Base-by-base conservation (phyloP, 441 rosid species). In the Arabidopsis lyrata region DNA sequence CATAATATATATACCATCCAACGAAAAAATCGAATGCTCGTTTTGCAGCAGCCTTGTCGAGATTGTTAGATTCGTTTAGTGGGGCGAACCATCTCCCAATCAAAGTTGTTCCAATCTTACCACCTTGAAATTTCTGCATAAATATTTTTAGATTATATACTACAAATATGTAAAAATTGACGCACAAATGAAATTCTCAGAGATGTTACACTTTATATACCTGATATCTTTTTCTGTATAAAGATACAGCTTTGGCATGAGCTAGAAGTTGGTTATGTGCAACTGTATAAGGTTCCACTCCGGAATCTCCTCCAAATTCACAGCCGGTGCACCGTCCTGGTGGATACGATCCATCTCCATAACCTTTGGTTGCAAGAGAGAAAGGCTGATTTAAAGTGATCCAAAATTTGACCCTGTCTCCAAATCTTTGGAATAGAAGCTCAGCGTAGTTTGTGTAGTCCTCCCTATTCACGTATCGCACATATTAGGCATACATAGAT, bases 321-420 rank as follows among this genome's bases (percentile, higher is more conserved):
- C 60, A 55, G 13, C 1, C 13, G n/a, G 60, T 55, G 22, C 11
- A 34, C 3, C 42, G 42, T 1, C 42, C 62, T 1, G 62, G 62
- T 8, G 62, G 42, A 16, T 57, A 57, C 1, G 42, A 57, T 15
- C 62, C 62, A 34, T 57, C 42, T 57, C 62, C 62, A 10, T 34
- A 34, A 34, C 42, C 62, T 57, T 57, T 57, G n/a, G 62, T 34
- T n/a, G 61, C 42, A 3, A 32, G 4, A 38, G 41, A 38, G 49
- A 5, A 44, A 6, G 64, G 32, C 8, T 60, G 65, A 8, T 60
- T 60, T 39, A 60, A 38, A 39, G 49, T 60, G 4, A 60, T 60
- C 65, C 65, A 60, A 60, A 39, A 60, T 14, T 60, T 60, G 2
- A 60, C 65, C 13, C 49, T 39, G 4, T 60, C 65, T 3, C 65